Base-by-base conservation (phyloP, 2,329 filamentous ascomycete species). In the Acrocalymma vagum region DNA sequence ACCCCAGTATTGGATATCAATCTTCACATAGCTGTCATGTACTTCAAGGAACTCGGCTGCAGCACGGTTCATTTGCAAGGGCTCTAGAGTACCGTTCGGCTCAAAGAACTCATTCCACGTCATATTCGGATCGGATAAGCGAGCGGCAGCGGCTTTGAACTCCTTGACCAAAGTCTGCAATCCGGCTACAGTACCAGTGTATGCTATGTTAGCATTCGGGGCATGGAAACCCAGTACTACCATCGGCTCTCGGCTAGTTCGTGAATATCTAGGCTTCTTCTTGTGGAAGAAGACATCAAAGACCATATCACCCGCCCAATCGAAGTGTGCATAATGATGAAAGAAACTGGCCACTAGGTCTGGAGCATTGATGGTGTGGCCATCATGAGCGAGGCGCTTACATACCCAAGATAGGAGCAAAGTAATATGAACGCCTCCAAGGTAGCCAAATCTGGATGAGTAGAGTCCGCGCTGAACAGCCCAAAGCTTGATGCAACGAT, bases 1-100 rank as follows among this genome's bases (percentile, higher is more conserved):
- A 1, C 83, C 83, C 85, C 85, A 88, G 63, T 84, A 87, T 30
- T 84, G 81, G 1, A 82, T 74, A 41, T 85, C 79, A 35, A 88
- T 76, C 53, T 79, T 81, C 41, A 84, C 65, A 55, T 83, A 88
- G 36, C 70, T 78, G 38, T 72, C 76, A 60, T 80, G 81, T 1
- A 67, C 56, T 1, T 51, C 51, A 5, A 86, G 56, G 48, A 87
- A 87, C 3, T 78, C 73, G 1, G 26, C 33, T 25, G 48, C 45
- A 2, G 51, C 50, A 13, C 15, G 15, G 22, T 24, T 29, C 8
- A 45, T 29, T 10, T 13, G 16, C 5, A 15, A 13, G 8, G 11
- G 13, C 6, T 15, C 20, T 1, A 38, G 15, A 27, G 35, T 15
- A 5, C 34, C 25, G n/a, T n/a, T n/a, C n/a, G n/a, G n/a, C 5